These are phyloP conservation scores for Coffea canephora DNA, from an alignment of 257 asterid genomes.

Conservation along the genomic window DNA sequence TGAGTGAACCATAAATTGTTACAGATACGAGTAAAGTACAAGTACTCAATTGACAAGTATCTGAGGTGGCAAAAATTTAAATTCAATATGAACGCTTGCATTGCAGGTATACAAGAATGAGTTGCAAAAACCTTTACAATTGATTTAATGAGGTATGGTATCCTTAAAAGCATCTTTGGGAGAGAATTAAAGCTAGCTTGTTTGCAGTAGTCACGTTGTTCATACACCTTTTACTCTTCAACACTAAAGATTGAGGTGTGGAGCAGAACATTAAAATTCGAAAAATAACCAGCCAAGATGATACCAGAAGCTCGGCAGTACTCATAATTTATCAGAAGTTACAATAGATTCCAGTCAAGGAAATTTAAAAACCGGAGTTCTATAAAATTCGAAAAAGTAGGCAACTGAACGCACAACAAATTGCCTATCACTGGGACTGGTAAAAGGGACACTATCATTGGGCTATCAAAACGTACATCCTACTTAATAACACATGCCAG, in stretches of 20 bases:
- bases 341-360: not conserved
- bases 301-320: not conserved
- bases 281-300: not conserved
- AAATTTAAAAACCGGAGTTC: not conserved
- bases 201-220: not conserved
- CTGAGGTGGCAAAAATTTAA: not conserved
- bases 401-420: not conserved
- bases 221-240: not conserved
- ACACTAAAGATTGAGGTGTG: not conserved
- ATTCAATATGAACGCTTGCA: not conserved
- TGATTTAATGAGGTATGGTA: not conserved
- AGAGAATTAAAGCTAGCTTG: not conserved
- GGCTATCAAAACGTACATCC: too few relatives aligned
- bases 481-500: too few relatives aligned
- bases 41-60: not conserved
- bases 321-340: not conserved
- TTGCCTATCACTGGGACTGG: not conserved
- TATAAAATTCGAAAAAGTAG: not conserved
- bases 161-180: not conserved
- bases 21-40: not conserved
- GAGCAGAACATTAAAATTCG: not conserved
- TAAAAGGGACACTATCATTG: too few relatives aligned
- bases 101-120: not conserved
- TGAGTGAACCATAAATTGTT: slow-evolving; percentile 18
- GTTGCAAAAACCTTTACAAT: not conserved